A percentile compares a stretch with the other conserved stretches of the same genome.
These are phyloP conservation scores for Diaporthe sp. DNA, from an alignment of 2,329 filamentous ascomycete species.

Conservation along the genomic window DNA sequence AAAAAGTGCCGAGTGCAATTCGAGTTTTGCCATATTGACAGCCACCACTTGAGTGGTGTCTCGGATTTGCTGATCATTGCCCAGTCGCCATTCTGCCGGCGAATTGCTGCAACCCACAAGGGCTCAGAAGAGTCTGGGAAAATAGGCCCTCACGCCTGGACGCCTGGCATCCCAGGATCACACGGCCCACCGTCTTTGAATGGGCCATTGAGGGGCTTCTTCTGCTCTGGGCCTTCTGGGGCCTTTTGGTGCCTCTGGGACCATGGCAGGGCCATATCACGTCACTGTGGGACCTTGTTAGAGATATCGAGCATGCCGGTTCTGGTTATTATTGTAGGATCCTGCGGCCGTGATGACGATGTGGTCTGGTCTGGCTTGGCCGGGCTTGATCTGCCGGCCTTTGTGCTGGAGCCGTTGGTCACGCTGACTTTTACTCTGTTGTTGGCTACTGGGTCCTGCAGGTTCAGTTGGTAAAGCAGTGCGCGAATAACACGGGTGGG, in stretches of 20 bases:
- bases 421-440: conserved; percentile 17
- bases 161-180: background rate
- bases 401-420: background rate
- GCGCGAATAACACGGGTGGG: background rate
- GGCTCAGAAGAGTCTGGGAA: conserved; percentile 24
- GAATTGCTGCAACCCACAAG: background rate
- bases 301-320: conserved; percentile 20
- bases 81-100: conserved; percentile 16
- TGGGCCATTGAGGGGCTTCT: conserved; percentile 6
- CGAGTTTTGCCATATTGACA: conserved; percentile 26
- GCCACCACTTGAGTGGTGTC: conserved; percentile 27
- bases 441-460: background rate
- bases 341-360: conserved; percentile 26
- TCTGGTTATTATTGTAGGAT: conserved; percentile 9
- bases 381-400: conserved; percentile 15
- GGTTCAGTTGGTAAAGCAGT: background rate
- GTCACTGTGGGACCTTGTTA: conserved; percentile 29
- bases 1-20: conserved; percentile 20
- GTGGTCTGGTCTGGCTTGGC: background rate
- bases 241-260: background rate
- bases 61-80: conserved; percentile 32
- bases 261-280: conserved; percentile 28
- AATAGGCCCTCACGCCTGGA: conserved; percentile 2
- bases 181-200: background rate
- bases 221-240: background rate